phyloP scores from a whole-genome alignment of 257 asterid genomes.

The Solanum appendiculatum region DNA sequence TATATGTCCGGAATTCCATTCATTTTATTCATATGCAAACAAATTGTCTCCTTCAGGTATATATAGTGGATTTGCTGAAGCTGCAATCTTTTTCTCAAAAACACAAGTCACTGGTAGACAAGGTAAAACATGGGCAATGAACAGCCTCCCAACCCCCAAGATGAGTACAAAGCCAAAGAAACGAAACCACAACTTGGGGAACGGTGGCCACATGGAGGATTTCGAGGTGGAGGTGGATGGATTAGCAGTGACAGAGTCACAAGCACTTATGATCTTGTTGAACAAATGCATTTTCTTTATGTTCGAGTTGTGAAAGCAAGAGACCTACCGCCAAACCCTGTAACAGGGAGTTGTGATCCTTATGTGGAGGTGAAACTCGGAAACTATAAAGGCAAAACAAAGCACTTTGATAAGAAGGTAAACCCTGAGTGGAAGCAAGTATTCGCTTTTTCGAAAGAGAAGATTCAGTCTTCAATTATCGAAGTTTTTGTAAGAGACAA shows the following conservation, averaged over 20 bases:
- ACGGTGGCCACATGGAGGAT: conserved; percentile 69
- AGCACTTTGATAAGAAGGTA: not conserved
- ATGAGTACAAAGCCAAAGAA: conserved; percentile 52
- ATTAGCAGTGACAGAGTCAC: conserved; percentile 40
- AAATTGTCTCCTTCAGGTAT: not conserved
- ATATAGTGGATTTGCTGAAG: not conserved
- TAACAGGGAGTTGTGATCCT: conserved; percentile 16
- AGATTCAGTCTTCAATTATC: conserved; percentile 47
- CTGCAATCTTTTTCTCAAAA: not conserved
- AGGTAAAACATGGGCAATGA: conserved; percentile 17
- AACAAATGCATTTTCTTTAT: conserved; percentile 65
- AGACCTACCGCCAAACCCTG: conserved; percentile 44
- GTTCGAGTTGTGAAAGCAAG: conserved; percentile 73
- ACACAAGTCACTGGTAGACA: not conserved
- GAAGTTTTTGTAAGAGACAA: conserved; percentile 53
- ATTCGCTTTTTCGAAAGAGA: conserved; percentile 24
- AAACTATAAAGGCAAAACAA: not conserved
- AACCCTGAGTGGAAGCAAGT: not conserved
- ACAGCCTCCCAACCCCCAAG: conserved; percentile 22
- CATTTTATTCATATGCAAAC: not conserved
- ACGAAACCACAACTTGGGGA: conserved; percentile 69
- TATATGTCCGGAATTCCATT: not conserved
- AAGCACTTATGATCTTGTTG: conserved; percentile 84
- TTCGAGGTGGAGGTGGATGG: conserved; percentile 60
- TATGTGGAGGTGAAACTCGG: not conserved